Conservation (phyloP, 768 basidiomycete species). For the Amanita polypyramis region DNA sequence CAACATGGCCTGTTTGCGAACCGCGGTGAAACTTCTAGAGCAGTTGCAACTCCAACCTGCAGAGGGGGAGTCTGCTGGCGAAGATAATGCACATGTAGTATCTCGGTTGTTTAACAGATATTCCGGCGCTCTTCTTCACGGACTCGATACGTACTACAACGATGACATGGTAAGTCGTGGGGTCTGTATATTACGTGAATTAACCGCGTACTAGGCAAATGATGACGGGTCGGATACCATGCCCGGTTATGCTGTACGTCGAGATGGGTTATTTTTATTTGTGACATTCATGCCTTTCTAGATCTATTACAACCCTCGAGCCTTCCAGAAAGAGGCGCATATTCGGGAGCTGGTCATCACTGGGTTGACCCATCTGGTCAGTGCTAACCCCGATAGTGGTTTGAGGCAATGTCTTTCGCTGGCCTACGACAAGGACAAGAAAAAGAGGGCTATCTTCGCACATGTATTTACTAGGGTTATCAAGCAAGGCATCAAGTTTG, state of each 20-base stretch:
- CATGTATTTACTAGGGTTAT: slow-evolving; percentile 78
- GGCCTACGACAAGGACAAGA: slow-evolving; percentile 63
- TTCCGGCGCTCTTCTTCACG: slow-evolving; percentile 51
- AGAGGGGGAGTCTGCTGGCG: slow-evolving; percentile 40
- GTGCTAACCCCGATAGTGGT: slow-evolving; percentile 78
- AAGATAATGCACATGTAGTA: slow-evolving; percentile 59
- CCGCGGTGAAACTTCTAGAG: slow-evolving; percentile 66
- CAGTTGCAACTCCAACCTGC: slow-evolving; percentile 55
- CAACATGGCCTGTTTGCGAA: slow-evolving; percentile 64
- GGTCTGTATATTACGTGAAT: neutral
- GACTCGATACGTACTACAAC: slow-evolving; percentile 40
- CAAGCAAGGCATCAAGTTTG: slow-evolving; percentile 70
- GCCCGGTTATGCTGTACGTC: slow-evolving; percentile 38
- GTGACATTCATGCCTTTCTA: neutral
- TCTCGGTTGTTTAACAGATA: slow-evolving; percentile 77
- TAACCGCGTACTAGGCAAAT: slow-evolving; percentile 24
- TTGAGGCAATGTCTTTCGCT: slow-evolving; percentile 80
- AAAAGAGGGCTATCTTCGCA: slow-evolving; percentile 71
- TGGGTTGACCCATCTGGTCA: slow-evolving; percentile 72
- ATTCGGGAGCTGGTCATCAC: slow-evolving; percentile 70
- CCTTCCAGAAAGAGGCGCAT: slow-evolving; percentile 44
- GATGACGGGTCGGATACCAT: slow-evolving; percentile 25
- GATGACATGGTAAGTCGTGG: slow-evolving; percentile 24
- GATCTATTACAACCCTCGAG: slow-evolving; percentile 25
- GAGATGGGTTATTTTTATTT: slow-evolving; percentile 21